Conservation (phyloP, 1,139 yeast genomes). For the Debaryomyces coudertii region DNA sequence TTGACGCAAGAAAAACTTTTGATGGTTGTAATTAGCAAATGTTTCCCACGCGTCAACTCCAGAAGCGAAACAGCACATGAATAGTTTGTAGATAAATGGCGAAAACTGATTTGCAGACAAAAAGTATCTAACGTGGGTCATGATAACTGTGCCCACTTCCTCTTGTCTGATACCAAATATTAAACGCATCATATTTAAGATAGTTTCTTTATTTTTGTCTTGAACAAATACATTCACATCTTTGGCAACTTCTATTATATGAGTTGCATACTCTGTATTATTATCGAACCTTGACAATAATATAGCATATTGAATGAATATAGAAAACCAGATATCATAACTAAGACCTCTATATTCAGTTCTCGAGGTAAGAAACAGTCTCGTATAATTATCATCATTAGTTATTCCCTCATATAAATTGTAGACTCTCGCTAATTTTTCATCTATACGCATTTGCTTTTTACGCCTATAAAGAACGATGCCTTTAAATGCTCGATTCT, state of each 20-base stretch:
- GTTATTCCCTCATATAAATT: conserved; percentile 66
- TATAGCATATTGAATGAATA: conserved; percentile 79
- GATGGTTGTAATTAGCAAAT: conserved; percentile 79
- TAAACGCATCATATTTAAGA: conserved; percentile 65
- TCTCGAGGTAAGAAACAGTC: conserved; percentile 47
- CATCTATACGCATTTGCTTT: conserved; percentile 66
- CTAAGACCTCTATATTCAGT: conserved; percentile 72
- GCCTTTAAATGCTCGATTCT: conserved; percentile 69
- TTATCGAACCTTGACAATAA: conserved; percentile 64
- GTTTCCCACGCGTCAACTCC: conserved; percentile 60
- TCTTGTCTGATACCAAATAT: conserved; percentile 64
- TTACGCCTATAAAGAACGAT: conserved; percentile 64
- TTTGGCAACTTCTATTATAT: conserved; percentile 72
- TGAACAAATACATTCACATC: conserved; percentile 77
- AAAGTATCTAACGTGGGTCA: conserved; percentile 60
- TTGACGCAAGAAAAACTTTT: conserved; percentile 86
- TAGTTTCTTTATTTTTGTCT: conserved; percentile 55
- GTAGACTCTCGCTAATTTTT: conserved; percentile 68
- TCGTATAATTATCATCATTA: conserved; percentile 29
- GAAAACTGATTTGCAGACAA: conserved; percentile 75
- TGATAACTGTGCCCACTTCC: conserved; percentile 49
- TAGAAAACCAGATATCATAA: conserved; percentile 81
- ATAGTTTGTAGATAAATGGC: conserved; percentile 66
- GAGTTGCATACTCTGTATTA: conserved; percentile 64
- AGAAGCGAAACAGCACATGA: conserved; percentile 67